Percentiles rank a stretch among this genome's conserved stretches.
Conservation (phyloP, 768 basidiomycete species). For the Naematelia encephala region DNA sequence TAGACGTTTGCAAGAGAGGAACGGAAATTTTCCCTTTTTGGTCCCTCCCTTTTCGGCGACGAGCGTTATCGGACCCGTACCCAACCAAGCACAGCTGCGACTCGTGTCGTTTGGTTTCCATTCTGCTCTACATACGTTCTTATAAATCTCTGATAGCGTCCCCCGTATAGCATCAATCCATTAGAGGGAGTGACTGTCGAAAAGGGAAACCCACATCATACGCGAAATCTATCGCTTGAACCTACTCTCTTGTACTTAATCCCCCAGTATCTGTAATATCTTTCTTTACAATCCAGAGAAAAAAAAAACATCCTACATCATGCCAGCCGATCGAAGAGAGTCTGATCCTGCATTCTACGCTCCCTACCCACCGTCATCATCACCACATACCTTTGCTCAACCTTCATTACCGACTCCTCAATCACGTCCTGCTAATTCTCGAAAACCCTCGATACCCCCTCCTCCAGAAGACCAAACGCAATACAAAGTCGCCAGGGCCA, state of each 20-base stretch:
- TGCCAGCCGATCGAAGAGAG: background rate
- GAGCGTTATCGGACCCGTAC: background rate
- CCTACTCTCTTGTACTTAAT: too few species aligned
- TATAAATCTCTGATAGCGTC: too few species aligned
- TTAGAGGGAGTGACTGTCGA: too few species aligned
- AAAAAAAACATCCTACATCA: background rate
- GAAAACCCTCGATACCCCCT: background rate
- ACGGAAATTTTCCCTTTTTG: background rate
- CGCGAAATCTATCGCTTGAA: too few species aligned
- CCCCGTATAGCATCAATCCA: too few species aligned
- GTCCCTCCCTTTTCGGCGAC: background rate
- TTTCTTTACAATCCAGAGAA: too few species aligned
- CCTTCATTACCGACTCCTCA: background rate
- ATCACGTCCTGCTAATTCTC: background rate
- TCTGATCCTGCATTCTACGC: background rate
- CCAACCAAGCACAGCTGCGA: too few species aligned
- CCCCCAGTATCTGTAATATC: too few species aligned
- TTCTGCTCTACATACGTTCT: too few species aligned
- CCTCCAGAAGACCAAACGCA: conserved; percentile 12
- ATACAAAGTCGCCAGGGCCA: conserved; percentile 50
- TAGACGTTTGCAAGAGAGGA: background rate
- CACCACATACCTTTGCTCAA: background rate
- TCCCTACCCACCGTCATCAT: background rate
- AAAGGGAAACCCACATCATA: too few species aligned
- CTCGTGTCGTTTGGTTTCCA: background rate